Evolutionary conservation across 306 rosid species (phyloP).

Genomic region (Elaeagnus macrophylla): DNA sequence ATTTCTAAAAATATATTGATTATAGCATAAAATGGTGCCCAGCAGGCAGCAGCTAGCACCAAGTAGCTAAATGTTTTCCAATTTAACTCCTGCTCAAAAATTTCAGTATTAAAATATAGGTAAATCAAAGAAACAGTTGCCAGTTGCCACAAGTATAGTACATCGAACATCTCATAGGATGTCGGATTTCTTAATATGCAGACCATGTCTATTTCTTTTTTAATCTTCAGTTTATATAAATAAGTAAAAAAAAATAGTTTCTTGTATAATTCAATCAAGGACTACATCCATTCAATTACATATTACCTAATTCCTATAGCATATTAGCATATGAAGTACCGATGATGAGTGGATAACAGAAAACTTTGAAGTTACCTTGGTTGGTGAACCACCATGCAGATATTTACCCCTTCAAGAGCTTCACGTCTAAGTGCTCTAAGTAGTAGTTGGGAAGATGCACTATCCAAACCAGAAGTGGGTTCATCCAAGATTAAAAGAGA

Average conservation of each 20-base stretch:
- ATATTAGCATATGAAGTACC: neutral
- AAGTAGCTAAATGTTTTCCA: no score
- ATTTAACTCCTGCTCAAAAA: no score
- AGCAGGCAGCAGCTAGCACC: no score
- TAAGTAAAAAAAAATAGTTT: no score
- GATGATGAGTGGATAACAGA: conserved; percentile 3
- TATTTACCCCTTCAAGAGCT: conserved; percentile 95
- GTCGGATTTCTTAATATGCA: neutral
- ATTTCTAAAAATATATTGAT: no score
- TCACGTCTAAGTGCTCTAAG: conserved; percentile 88
- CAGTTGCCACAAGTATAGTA: neutral
- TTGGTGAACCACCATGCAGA: conserved; percentile 98
- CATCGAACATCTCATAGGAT: neutral
- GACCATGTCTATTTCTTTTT: neutral
- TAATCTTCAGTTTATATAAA: no score
- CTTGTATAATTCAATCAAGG: neutral
- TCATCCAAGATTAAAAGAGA: conserved; percentile 90
- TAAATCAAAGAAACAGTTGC: no score
- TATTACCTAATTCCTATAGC: neutral
- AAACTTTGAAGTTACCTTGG: conserved; percentile 56
- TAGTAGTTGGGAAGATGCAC: conserved; percentile 90
- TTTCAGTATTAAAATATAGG: no score
- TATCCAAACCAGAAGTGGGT: conserved; percentile 97
- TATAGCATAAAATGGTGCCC: no score
- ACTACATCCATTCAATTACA: neutral